Base-by-base conservation (phyloP, 441 rosid genomes). In the Hura crepitans region DNA sequence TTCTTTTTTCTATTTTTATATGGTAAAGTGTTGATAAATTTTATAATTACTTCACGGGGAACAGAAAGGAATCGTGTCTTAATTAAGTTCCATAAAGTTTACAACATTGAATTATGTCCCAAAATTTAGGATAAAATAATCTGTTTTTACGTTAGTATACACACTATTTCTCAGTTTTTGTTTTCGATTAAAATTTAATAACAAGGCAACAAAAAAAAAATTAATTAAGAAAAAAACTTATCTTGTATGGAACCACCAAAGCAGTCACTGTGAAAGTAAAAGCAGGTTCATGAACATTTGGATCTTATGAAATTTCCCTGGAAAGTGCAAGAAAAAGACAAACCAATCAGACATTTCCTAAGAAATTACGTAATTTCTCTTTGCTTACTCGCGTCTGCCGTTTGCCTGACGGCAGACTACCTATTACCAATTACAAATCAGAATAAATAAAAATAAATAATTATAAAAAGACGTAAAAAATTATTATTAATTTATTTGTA, bases 331-430 rank as follows among this genome's bases (percentile, higher is more conserved):
- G 54, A 68, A 69, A 51, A 22, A n/a, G 45, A 50, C 58, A 50
- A 66, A 71, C 59, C 51, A 31, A 63, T 66, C 74, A 47, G 55
- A 64, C 61, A 66, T 51, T 25, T 22, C 46, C 51, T 39, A 39
- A 39, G 49, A 27, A 69, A 60, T 49, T 56, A 64, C 69, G 43
- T 54, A 51, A 53, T n/a, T 14, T 9, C 22, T 27, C 25, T 42
- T 11, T 33, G 0, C 43, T 51, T 43, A 13, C 18, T 6, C 6
- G 62, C 14, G 2, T 64, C 23, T 71, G 79, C 76, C 82, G 80
- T 71, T 70, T 56, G 73, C 59, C 73, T 67, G 75, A 81, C 77
- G 84, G 70, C 71, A 74, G 65, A 35, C 67, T 61, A 18, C 39
- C 17, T 14, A 18, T 3, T 20, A 4, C 55, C 22, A 25, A 1